Base-by-base conservation (phyloP, 2,329 filamentous ascomycete genomes). In the Colletotrichum cuscutae region DNA sequence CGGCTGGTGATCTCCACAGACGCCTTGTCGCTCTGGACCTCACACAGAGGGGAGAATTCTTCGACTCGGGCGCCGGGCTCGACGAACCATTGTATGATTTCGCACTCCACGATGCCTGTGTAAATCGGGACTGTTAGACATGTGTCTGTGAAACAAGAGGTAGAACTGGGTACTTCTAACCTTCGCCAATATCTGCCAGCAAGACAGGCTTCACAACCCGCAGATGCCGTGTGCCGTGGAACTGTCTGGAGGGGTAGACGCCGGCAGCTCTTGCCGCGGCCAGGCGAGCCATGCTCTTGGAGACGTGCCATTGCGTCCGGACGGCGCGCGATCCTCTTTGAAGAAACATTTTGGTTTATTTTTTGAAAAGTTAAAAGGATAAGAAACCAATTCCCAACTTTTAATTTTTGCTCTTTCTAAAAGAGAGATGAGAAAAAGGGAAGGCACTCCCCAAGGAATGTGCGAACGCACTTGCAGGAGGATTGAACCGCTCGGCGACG, bases 1-100 rank as follows among this genome's bases (percentile, higher is more conserved):
- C 97, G 92, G 78, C 95, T 98, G 52, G 97, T 98, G 77, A 99
- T 99, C 88, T 98, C 89, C 26, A 92, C 90, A 1, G 91, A 90
- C 62, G 97, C 97, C 84, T 99, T 99, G 85, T 99, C 97, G 79
- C 95, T 98, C 82, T 98, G 97, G 57, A 99, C 97, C 85, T 99
- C 97, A 84, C 97, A 99, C 59, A 99, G 89, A 73, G 96, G 97
- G 77, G 97, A 97, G 89, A 98, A 99, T 86, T 99, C 96, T 85
- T 99, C 95, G 78, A 99, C 95, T 71, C 94, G 92, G 46, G 97
- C 97, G 71, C 95, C 96, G 62, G 97, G 95, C 84, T 98, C 93
- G 76, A 99, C 96, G 82, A 98, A 99, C 97, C 97, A 99, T 86
- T 99, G 97, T 79, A 98, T 98, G 79, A 99, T 94, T 84, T 99